These are phyloP conservation scores for Russula sp. DNA, from an alignment of 768 basidiomycete genomes.

Conservation along the genomic window DNA sequence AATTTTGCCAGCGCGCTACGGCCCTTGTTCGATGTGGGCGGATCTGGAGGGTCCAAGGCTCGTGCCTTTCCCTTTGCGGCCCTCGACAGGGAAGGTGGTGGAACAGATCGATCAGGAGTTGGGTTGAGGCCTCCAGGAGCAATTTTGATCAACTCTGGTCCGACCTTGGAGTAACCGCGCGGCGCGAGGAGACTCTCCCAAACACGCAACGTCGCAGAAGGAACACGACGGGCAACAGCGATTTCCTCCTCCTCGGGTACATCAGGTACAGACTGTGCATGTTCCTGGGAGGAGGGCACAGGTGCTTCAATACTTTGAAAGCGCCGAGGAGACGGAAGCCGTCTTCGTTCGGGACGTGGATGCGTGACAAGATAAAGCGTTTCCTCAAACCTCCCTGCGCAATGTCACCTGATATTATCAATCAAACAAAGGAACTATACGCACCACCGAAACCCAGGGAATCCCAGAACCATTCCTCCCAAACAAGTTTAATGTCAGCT, in stretches of 20 bases:
- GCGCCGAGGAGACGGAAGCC: not conserved
- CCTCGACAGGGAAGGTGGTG: not conserved
- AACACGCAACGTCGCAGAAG: slow-evolving; percentile 59
- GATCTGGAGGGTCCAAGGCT: slow-evolving; percentile 9
- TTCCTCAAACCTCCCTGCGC: slow-evolving; percentile 28
- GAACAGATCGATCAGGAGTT: slow-evolving; percentile 21
- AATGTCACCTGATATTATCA: not conserved
- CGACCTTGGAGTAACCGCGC: slow-evolving; percentile 62
- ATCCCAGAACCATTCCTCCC: slow-evolving; percentile 99
- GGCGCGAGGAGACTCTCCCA: slow-evolving; percentile 68
- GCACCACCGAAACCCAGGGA: slow-evolving; percentile 70
- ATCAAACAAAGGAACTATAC: slow-evolving; percentile 14
- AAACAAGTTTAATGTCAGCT: slow-evolving; percentile 73
- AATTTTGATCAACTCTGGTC: slow-evolving; percentile 52
- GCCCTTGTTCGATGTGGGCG: slow-evolving; percentile 11
- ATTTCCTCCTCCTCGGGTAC: slow-evolving; percentile 52
- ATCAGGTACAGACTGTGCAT: slow-evolving; percentile 11
- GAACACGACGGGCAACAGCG: slow-evolving; percentile 55
- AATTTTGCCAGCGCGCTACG: slow-evolving; percentile 55
- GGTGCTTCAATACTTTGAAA: not conserved
- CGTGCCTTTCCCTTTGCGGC: slow-evolving; percentile 2
- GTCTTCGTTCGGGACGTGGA: slow-evolving; percentile 28
- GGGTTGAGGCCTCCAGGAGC: slow-evolving; percentile 8
- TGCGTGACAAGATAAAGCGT: slow-evolving; percentile 23
- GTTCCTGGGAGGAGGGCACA: slow-evolving; percentile 2